These are phyloP conservation scores for Hypholoma sublateritium DNA, from an alignment of 768 basidiomycete species.

Conservation along the genomic window DNA sequence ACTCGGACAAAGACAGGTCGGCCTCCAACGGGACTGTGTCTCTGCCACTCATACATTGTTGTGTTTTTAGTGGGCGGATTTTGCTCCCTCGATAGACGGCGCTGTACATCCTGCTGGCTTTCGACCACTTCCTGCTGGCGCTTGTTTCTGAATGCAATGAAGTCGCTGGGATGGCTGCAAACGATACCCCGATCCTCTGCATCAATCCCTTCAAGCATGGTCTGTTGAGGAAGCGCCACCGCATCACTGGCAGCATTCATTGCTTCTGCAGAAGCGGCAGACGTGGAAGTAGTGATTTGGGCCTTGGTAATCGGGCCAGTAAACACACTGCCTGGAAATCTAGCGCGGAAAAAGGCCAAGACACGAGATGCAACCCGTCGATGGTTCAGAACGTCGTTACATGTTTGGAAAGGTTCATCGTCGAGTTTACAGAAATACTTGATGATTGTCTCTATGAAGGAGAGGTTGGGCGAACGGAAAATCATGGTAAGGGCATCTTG, in stretches of 20 bases:
- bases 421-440: background rate
- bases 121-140: conserved; percentile 5
- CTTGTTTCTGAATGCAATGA: conserved; percentile 2
- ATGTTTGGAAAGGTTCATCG: background rate
- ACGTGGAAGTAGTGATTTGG: background rate
- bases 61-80: background rate
- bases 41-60: conserved; percentile 8
- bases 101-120: background rate
- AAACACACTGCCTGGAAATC: background rate
- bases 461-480: background rate
- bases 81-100: background rate
- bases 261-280: background rate
- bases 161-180: conserved; percentile 4
- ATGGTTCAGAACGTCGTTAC: conserved; percentile 2
- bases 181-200: background rate
- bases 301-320: background rate
- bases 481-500: conserved; percentile 5
- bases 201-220: background rate
- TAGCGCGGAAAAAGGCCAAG: background rate
- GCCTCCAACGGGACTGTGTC: background rate
- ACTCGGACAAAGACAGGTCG: conserved; percentile 6
- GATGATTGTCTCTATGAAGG: conserved; percentile 3
- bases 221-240: conserved; percentile 5
- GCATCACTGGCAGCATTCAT: background rate
- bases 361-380: conserved; percentile 4